These are phyloP conservation scores for Sporisorium reilianum DNA, from an alignment of 1,284 basidiomycete genomes.

Conservation along the genomic window DNA sequence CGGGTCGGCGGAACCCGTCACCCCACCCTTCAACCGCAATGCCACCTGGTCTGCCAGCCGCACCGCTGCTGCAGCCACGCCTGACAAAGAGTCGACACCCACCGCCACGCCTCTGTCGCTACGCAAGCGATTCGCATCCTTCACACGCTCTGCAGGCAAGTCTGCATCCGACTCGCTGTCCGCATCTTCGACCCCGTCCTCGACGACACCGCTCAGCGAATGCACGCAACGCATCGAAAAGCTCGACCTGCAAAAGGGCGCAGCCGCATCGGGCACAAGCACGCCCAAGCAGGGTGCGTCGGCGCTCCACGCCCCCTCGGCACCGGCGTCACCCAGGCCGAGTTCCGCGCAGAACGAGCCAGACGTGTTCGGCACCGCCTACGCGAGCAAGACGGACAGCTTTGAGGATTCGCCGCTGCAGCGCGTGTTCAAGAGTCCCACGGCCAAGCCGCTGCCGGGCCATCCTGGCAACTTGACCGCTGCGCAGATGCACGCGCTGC, in stretches of 20 bases:
- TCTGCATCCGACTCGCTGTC: slow-evolving; percentile 12
- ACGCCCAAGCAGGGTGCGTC: not conserved
- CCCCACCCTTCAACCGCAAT: slow-evolving; percentile 37
- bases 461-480: slow-evolving; percentile 62
- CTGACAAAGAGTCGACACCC: slow-evolving; percentile 19
- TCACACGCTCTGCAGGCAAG: slow-evolving; percentile 40
- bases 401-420: slow-evolving; percentile 38
- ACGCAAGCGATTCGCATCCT: slow-evolving; percentile 32
- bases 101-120: slow-evolving; percentile 17
- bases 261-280: not conserved
- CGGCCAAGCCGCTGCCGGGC: slow-evolving; percentile 47
- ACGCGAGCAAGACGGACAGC: slow-evolving; percentile 9
- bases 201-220: slow-evolving; percentile 16
- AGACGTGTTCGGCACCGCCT: slow-evolving; percentile 15
- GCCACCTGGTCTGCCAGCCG: slow-evolving; percentile 31
- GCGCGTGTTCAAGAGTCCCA: slow-evolving; percentile 15
- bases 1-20: slow-evolving; percentile 30
- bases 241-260: slow-evolving; percentile 23
- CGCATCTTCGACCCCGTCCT: slow-evolving; percentile 12
- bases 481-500: slow-evolving; percentile 51
- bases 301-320: slow-evolving; percentile 10
- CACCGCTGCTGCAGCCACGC: slow-evolving; percentile 2
- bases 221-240: slow-evolving; percentile 16
- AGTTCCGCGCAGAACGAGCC: slow-evolving; percentile 11
- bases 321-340: slow-evolving; percentile 11